These are phyloP conservation scores for Sideroxylon spinosum DNA, from an alignment of 179 eudicot genomes.

Conservation along the genomic window DNA sequence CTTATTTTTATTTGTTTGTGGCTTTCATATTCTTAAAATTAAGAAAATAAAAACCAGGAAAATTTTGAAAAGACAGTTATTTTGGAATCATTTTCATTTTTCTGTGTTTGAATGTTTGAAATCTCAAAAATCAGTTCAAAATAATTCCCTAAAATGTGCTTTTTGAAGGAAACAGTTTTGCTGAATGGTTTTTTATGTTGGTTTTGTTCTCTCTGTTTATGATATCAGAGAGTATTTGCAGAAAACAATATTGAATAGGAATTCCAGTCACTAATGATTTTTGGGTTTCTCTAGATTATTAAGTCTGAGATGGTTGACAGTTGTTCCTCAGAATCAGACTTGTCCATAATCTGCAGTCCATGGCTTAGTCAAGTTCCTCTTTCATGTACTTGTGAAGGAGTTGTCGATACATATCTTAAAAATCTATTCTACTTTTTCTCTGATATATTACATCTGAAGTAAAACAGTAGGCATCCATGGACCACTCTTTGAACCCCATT, in stretches of 20 bases:
- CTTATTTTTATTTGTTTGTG: neutral
- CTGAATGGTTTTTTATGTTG: neutral
- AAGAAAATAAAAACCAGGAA: neutral
- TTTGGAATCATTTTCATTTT: neutral
- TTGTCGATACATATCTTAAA: too few species aligned
- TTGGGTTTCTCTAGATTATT: neutral
- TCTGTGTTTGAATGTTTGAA: neutral
- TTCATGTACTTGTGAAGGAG: too few species aligned
- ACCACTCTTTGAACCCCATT: too few species aligned
- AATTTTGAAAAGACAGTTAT: neutral
- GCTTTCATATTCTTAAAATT: neutral
- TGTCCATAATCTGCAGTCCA: neutral
- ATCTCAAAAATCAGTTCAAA: neutral
- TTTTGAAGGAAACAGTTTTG: neutral
- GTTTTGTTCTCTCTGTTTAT: neutral
- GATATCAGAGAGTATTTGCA: neutral
- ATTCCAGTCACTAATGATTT: neutral
- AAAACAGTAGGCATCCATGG: too few species aligned
- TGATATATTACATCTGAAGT: too few species aligned
- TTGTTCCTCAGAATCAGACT: neutral
- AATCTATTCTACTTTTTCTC: too few species aligned
- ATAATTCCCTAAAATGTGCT: neutral
- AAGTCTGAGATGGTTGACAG: neutral
- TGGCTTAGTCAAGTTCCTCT: too few species aligned
- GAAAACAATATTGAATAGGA: neutral